Conservation (phyloP, 225 moss, liverwort and hornwort species). For the Anthoceros angustus region DNA sequence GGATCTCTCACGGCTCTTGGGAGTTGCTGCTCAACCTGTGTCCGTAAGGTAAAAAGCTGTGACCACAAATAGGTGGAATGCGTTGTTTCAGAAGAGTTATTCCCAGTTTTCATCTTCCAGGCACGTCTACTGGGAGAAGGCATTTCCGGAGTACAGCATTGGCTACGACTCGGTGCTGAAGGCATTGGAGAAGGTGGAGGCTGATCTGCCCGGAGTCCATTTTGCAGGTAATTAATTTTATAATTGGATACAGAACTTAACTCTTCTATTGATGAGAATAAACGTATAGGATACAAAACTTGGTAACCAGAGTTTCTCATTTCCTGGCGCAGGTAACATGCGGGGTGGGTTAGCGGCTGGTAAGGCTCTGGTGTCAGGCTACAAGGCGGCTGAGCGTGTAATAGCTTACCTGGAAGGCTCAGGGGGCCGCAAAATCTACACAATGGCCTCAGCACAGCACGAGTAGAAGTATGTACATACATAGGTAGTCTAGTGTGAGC, state of each 20-base stretch:
- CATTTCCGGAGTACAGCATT: slow-evolving; percentile 74
- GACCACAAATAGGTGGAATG: background rate
- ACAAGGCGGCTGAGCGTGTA: slow-evolving; percentile 50
- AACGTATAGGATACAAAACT: background rate
- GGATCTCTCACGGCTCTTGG: slow-evolving; percentile 55
- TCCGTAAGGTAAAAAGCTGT: slow-evolving; percentile 37
- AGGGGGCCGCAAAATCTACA: slow-evolving; percentile 62
- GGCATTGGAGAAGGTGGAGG: slow-evolving; percentile 53
- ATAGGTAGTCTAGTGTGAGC: background rate
- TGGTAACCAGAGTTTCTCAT: background rate
- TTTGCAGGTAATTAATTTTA: slow-evolving; percentile 55
- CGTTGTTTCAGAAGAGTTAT: background rate
- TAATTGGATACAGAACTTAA: too few species aligned
- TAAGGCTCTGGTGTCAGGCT: slow-evolving; percentile 58
- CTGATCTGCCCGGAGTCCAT: slow-evolving; percentile 41
- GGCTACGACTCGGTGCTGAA: slow-evolving; percentile 28
- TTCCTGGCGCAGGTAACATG: slow-evolving; percentile 45
- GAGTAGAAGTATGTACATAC: background rate
- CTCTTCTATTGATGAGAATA: background rate
- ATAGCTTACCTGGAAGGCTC: slow-evolving; percentile 47
- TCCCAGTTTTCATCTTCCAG: slow-evolving; percentile 14
- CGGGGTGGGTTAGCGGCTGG: slow-evolving; percentile 74
- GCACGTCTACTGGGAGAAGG: slow-evolving; percentile 67
- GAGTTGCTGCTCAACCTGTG: slow-evolving; percentile 52
- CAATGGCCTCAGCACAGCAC: slow-evolving; percentile 34